Conservation (phyloP, 108 stramenopile species). For the Nitzschia sp. region DNA sequence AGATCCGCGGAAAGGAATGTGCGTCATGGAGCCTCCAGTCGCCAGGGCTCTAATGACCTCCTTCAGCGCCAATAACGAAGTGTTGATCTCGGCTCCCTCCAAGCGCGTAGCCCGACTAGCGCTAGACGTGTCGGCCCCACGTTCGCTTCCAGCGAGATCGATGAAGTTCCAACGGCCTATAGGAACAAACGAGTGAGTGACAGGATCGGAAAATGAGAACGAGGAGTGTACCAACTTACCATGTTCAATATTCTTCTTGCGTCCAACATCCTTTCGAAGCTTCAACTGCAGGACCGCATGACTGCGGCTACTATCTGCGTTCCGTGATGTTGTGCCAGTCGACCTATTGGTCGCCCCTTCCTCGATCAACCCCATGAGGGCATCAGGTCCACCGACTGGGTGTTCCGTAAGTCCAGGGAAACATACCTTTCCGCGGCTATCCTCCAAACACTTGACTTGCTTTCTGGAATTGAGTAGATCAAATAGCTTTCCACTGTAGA, state of each 20-base stretch:
- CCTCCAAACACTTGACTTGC: slow-evolving; percentile 91
- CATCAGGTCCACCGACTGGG: slow-evolving; percentile 68
- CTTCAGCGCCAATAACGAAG: slow-evolving; percentile 95
- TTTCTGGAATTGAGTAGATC: slow-evolving; percentile 91
- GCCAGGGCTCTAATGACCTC: slow-evolving; percentile 98
- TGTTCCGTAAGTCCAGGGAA: slow-evolving; percentile 94
- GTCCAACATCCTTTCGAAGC: slow-evolving; percentile 61
- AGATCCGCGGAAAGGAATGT: slow-evolving; percentile 97
- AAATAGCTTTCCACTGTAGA: slow-evolving; percentile 96
- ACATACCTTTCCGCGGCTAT: slow-evolving; percentile 91
- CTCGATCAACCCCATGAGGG: slow-evolving; percentile 90
- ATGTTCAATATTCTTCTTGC: slow-evolving; percentile 64
- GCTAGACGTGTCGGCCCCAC: slow-evolving; percentile 94
- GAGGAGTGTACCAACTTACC: slow-evolving; percentile 40
- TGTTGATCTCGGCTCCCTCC: slow-evolving; percentile 99
- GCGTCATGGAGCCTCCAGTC: slow-evolving; percentile 80
- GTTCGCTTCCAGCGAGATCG: slow-evolving; percentile 97
- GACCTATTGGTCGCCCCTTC: slow-evolving; percentile 88
- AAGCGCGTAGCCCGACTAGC: slow-evolving; percentile 91
- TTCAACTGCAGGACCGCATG: slow-evolving; percentile 96
- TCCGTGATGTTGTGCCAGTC: slow-evolving; percentile 94
- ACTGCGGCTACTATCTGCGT: slow-evolving; percentile 90
- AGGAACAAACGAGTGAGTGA: not conserved
- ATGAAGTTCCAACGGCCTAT: slow-evolving; percentile 93
- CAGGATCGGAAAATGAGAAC: not conserved